Evolutionary conservation across 495 filamentous ascomycete species (phyloP).

Genomic region (Friedmanniomyces simplex): DNA sequence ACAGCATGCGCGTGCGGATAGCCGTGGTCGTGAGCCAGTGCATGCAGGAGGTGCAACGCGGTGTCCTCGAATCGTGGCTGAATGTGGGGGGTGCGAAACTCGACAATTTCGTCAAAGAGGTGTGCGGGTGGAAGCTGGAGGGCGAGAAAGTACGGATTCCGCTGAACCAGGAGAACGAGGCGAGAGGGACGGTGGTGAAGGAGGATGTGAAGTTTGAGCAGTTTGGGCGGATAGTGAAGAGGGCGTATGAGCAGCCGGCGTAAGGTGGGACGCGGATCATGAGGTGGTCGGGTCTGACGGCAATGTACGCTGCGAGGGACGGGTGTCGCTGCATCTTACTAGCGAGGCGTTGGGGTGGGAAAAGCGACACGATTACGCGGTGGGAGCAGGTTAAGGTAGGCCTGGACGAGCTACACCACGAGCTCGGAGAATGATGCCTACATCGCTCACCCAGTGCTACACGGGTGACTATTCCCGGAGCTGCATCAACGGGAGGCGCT

Average conservation of each 20-base stretch:
- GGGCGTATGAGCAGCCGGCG: constrained; percentile 77
- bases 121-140: constrained; percentile 79
- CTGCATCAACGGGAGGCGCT: too few species aligned
- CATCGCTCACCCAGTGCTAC: too few species aligned
- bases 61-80: constrained; percentile 76
- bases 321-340: background rate
- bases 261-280: background rate
- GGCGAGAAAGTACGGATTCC: constrained; percentile 59
- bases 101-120: constrained; percentile 67
- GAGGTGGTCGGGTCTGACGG: background rate
- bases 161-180: constrained; percentile 96
- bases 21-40: constrained; percentile 81
- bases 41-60: constrained; percentile 67
- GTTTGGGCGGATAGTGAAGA: constrained; percentile 66
- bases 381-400: too few species aligned
- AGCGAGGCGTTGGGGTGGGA: constrained; percentile 1
- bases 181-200: constrained; percentile 86
- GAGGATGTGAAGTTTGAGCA: constrained; percentile 95
- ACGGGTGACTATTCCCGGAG: too few species aligned
- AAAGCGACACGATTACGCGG: background rate
- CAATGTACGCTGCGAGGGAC: background rate
- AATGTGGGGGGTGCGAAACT: constrained; percentile 64
- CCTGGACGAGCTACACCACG: too few species aligned
- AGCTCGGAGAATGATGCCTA: too few species aligned
- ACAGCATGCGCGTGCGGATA: constrained; percentile 85